Evolutionary conservation across 2,329 filamentous ascomycete genomes (phyloP), one percentile per base, ranked within the genome.

Genomic region (Akanthomyces lecanii): DNA sequence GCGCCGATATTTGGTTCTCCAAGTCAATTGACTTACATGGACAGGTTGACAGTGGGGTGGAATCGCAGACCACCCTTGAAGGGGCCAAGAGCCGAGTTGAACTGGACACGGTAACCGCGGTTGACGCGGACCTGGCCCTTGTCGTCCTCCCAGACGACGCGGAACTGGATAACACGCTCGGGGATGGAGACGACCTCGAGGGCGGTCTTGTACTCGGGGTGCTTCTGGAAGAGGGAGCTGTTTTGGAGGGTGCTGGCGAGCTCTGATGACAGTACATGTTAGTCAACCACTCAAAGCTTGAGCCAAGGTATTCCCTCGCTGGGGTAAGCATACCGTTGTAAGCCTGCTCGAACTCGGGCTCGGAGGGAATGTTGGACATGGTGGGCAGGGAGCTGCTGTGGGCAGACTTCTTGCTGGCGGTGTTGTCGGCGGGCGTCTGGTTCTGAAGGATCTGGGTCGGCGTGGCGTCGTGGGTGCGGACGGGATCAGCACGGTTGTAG

Each of bases 331-430:
- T 81, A 96, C 92, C 92, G 78, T 92, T 91, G 87, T 96, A 96
- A 74, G 94, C 94, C 86, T 98, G 94, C 87, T 97, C 88, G 82
- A 98, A 98, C 83, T 99, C 94, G 74, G 95, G 94, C 86, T 98
- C 94, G 67, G 82, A 81, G 59, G 91, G 87, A 73, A 95, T 84
- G 82, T 95, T 89, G 69, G 92, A 90, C 91, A 96, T 95, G 69
- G 60, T 23, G 47, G 53, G 52, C 48, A 57, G 16, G 4, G 57
- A 48, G 58, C 48, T 53, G 58, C n/a, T 55, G 44, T 36, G 45
- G 6, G 40, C 44, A 65, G 65, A 65, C 63, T 53, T 56, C 16
- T 61, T 61, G 63, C 14, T 30, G 25, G 28, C 61, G 60, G 62
- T 42, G 53, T 44, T 60, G 59, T 60, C 60, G 63, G 36, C 56